These are phyloP conservation scores for Casuarina cunninghamiana DNA, from an alignment of 306 rosid species.

Conservation along the genomic window DNA sequence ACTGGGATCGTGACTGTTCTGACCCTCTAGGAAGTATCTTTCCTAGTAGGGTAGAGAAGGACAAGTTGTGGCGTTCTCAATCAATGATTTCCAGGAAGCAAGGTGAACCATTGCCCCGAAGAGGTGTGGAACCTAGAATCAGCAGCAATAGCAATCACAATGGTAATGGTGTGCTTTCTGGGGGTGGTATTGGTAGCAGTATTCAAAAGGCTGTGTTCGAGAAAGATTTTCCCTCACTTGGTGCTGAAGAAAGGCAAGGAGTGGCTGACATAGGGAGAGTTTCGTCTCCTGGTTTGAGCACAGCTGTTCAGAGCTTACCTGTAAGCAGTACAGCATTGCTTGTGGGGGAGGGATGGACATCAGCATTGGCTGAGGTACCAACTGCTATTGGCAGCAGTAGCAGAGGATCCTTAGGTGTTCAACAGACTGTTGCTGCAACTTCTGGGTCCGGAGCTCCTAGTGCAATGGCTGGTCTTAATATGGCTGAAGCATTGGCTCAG, in stretches of 20 bases:
- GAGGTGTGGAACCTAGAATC: constrained; percentile 56
- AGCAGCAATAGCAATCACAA: constrained; percentile 48
- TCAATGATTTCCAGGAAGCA: constrained; percentile 83
- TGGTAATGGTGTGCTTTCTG: constrained; percentile 65
- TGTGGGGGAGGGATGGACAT: constrained; percentile 96
- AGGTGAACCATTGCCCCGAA: constrained; percentile 51
- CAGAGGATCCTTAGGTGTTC: constrained; percentile 59
- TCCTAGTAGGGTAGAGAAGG: constrained; percentile 73
- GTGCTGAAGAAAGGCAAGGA: constrained; percentile 81
- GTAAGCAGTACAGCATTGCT: constrained; percentile 75
- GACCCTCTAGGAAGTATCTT: constrained; percentile 68
- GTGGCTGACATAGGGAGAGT: constrained; percentile 75
- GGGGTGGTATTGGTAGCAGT: constrained; percentile 48
- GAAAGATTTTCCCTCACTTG: constrained; percentile 95
- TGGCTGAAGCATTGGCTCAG: constrained; percentile 97
- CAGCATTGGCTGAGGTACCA: constrained; percentile 92
- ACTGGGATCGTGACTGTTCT: constrained; percentile 74
- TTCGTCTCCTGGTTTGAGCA: constrained; percentile 78
- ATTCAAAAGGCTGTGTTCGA: constrained; percentile 82
- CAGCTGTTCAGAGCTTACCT: constrained; percentile 77
- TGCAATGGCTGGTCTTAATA: constrained; percentile 73
- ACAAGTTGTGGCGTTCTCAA: constrained; percentile 74
- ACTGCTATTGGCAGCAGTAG: constrained; percentile 59
- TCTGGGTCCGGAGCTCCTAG: constrained; percentile 49
- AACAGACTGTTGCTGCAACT: constrained; percentile 52